These are phyloP conservation scores for Petunia secreta DNA, from an alignment of 257 asterid genomes.

Conservation along the genomic window DNA sequence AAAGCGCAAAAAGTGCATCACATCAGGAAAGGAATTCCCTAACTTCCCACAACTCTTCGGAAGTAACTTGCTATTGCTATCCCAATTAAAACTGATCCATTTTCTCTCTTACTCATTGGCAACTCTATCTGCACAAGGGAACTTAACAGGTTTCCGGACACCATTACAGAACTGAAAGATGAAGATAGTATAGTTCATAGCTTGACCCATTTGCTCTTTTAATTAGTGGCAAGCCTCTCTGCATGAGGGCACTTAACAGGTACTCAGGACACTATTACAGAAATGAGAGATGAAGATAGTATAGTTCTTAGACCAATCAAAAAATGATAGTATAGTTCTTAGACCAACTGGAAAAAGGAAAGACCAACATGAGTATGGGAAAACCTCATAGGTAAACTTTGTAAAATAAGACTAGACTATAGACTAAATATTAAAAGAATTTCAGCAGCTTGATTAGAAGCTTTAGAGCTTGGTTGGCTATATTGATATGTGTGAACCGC, in stretches of 20 bases:
- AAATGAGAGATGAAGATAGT: not conserved
- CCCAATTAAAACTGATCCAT: not conserved
- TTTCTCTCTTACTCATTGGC: slow-evolving; percentile 11
- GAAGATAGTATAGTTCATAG: not conserved
- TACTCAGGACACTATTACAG: not conserved
- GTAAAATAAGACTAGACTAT: not conserved
- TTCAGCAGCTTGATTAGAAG: not conserved
- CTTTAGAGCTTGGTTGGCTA: not conserved
- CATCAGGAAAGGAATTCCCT: not conserved
- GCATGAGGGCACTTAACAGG: no score
- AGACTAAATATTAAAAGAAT: not conserved
- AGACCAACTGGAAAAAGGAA: not conserved
- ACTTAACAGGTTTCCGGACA: not conserved
- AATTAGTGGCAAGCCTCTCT: no score
- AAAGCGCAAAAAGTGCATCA: not conserved
- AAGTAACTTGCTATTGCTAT: slow-evolving; percentile 12
- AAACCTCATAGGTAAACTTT: not conserved
- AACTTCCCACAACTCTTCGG: slow-evolving; percentile 12
- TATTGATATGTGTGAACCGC: not conserved
- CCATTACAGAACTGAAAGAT: not conserved
- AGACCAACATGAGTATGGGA: not conserved
- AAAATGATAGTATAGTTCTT: no score
- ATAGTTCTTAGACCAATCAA: no score
- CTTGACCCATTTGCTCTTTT: no score
- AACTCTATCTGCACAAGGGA: slow-evolving; percentile 5